These are phyloP conservation scores for Zygosaccharomyces bailii DNA, from an alignment of 805 yeast species.

Conservation along the genomic window DNA sequence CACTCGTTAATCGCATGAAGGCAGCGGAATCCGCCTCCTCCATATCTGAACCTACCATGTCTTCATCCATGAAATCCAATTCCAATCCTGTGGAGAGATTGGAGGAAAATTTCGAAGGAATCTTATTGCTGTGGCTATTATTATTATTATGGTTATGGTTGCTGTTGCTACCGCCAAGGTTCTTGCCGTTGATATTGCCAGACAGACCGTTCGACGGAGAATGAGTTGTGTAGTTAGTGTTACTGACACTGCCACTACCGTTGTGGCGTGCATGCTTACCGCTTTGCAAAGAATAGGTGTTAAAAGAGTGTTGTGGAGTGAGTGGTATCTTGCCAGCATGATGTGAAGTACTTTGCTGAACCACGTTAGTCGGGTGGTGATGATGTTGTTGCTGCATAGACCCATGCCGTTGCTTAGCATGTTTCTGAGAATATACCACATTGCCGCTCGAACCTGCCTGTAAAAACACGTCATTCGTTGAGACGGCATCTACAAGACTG, in stretches of 20 bases:
- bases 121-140: slow-evolving; percentile 10
- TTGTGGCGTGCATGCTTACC: slow-evolving; percentile 13
- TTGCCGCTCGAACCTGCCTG: slow-evolving; percentile 27
- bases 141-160: slow-evolving; percentile 21
- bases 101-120: slow-evolving; percentile 10
- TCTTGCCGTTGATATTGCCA: slow-evolving; percentile 18
- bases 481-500: slow-evolving; percentile 77
- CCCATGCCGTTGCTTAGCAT: slow-evolving; percentile 3
- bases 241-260: slow-evolving; percentile 24
- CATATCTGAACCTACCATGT: slow-evolving; percentile 17
- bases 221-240: slow-evolving; percentile 23
- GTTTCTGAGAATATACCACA: slow-evolving; percentile 6
- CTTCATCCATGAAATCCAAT: slow-evolving; percentile 26
- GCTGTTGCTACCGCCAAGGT: slow-evolving; percentile 17
- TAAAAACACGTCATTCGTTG: slow-evolving; percentile 89
- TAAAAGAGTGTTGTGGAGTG: slow-evolving; percentile 19
- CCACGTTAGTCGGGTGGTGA: slow-evolving; percentile 2
- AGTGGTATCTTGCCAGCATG: slow-evolving; percentile 23
- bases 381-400: slow-evolving; percentile 3
- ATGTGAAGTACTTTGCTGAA: slow-evolving; percentile 11
- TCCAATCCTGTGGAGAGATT: slow-evolving; percentile 20
- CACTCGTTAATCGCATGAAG: slow-evolving; percentile 15
- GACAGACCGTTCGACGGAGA: slow-evolving; percentile 7
- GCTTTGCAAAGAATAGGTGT: slow-evolving; percentile 18
- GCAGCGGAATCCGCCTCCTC: slow-evolving; percentile 14